These are phyloP conservation scores for Rosa rugosa DNA, from an alignment of 306 rosid genomes.

Conservation along the genomic window DNA sequence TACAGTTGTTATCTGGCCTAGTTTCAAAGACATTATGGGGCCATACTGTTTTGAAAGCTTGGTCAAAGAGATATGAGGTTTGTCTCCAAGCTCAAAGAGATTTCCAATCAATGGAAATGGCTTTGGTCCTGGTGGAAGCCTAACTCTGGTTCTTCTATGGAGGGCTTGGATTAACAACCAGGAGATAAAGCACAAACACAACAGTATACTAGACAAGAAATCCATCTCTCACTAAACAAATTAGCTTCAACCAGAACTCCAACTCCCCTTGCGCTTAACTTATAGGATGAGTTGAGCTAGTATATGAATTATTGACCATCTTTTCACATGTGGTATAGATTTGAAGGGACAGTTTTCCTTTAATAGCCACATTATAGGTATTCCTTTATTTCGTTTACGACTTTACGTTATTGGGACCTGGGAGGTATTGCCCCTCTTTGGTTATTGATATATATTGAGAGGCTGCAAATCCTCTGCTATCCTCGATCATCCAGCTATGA, in stretches of 20 bases:
- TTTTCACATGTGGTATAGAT: background rate
- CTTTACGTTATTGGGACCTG: no score
- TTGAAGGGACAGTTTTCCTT: background rate
- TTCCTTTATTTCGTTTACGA: no score
- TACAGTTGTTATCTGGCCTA: constrained; percentile 39
- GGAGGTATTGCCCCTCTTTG: no score
- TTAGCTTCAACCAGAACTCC: background rate
- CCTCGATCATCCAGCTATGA: no score
- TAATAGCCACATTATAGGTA: no score
- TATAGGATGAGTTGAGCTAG: background rate
- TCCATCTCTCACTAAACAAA: constrained; percentile 7
- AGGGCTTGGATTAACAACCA: constrained; percentile 16
- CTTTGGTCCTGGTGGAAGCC: constrained; percentile 50
- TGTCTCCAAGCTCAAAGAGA: constrained; percentile 47
- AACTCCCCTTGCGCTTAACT: background rate
- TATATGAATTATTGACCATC: background rate
- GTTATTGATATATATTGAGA: no score
- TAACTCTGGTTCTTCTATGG: background rate
- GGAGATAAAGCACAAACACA: background rate
- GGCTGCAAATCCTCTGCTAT: no score
- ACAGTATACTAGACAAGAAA: background rate
- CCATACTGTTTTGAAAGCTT: constrained; percentile 38
- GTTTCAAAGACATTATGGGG: constrained; percentile 43
- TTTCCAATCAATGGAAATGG: constrained; percentile 52
- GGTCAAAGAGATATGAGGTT: constrained; percentile 55